phyloP scores from a whole-genome alignment of 169 alveolate genomes.

The Plasmodium coatneyi region DNA sequence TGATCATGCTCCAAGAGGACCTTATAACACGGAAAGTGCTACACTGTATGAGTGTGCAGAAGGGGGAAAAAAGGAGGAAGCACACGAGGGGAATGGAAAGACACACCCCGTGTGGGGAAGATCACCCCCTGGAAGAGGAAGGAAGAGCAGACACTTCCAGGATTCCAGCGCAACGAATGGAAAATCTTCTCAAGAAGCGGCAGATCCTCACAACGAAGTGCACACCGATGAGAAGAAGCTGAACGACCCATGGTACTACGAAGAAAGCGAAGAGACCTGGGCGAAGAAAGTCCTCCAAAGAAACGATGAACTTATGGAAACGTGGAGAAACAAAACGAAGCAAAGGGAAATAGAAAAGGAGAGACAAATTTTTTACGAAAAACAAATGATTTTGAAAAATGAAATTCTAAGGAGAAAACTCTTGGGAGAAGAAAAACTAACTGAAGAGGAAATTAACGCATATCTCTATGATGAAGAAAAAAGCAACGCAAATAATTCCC shows the following conservation, averaged over 20 bases:
- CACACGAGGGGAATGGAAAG: not conserved
- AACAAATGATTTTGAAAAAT: constrained; percentile 67
- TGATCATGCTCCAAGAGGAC: not conserved
- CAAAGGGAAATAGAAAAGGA: constrained; percentile 73
- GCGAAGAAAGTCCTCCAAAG: constrained; percentile 74
- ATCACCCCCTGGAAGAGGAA: not conserved
- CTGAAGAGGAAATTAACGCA: constrained; percentile 78
- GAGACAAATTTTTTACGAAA: constrained; percentile 68
- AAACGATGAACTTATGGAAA: constrained; percentile 79
- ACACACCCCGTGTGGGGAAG: not conserved
- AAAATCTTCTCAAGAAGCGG: constrained; percentile 1
- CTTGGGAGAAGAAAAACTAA: constrained; percentile 63
- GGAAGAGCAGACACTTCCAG: constrained; percentile 24
- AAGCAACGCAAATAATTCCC: not conserved
- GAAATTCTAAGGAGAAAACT: constrained; percentile 60
- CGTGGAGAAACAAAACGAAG: constrained; percentile 79
- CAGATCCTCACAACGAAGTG: constrained; percentile 16
- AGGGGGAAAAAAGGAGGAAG: not conserved
- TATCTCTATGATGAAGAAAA: constrained; percentile 70
- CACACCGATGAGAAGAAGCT: constrained; percentile 39
- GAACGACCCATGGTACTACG: constrained; percentile 38
- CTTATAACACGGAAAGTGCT: not conserved
- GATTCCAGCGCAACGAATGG: not conserved
- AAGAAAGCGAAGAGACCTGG: constrained; percentile 80
- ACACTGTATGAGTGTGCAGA: not conserved